Evolutionary conservation across 148 eudicot genomes (phyloP).

Genomic region (Amaranthus cruentus): DNA sequence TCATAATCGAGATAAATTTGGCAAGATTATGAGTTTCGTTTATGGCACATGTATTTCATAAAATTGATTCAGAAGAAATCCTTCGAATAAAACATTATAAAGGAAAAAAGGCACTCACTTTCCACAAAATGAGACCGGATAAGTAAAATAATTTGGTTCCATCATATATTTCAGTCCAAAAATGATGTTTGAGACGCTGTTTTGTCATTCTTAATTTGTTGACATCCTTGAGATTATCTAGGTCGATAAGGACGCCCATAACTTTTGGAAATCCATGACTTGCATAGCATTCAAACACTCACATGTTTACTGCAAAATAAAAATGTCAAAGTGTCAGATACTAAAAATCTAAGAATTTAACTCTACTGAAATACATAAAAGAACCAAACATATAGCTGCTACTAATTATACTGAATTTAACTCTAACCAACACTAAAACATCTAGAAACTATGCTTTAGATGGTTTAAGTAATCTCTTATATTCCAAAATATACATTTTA

Average conservation of each 20-base stretch:
- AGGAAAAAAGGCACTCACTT: slow-evolving; percentile 24
- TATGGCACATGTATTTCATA: slow-evolving; percentile 51
- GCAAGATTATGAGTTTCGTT: slow-evolving; percentile 92
- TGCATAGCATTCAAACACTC: slow-evolving; percentile 90
- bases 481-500: too few relatives aligned
- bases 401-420: too few relatives aligned
- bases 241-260: slow-evolving; percentile 96
- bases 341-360: not conserved
- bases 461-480: too few relatives aligned
- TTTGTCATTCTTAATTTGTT: slow-evolving; percentile 87
- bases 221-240: slow-evolving; percentile 87
- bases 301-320: slow-evolving; percentile 77
- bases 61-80: slow-evolving; percentile 3
- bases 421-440: too few relatives aligned
- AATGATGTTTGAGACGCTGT: slow-evolving; percentile 90
- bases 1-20: slow-evolving; percentile 90
- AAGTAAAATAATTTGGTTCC: slow-evolving; percentile 36
- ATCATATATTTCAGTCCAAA: slow-evolving; percentile 86
- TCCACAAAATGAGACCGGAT: slow-evolving; percentile 73
- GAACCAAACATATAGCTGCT: too few relatives aligned
- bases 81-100: not conserved
- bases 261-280: slow-evolving; percentile 88
- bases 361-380: too few relatives aligned
- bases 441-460: too few relatives aligned
- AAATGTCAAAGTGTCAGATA: slow-evolving; percentile 15